phyloP scores from a whole-genome alignment of 2,329 filamentous ascomycete species.

The Zymoseptoria ardabiliae region DNA sequence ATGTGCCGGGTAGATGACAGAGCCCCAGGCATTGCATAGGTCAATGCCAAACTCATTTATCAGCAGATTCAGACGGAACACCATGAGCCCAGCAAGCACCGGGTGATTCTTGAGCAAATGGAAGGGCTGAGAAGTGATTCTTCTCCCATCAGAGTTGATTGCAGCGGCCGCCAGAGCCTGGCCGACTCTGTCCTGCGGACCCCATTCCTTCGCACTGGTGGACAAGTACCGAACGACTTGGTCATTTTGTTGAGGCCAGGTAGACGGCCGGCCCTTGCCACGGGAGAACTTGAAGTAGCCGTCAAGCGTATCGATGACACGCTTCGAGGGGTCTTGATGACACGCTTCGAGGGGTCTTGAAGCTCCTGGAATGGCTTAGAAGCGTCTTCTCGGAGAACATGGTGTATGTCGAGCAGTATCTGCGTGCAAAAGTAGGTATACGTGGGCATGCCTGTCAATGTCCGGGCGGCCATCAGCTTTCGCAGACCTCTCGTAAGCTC shows the following conservation, averaged over 20 bases:
- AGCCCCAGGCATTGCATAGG: conserved; percentile 4
- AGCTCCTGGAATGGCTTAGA: neutral
- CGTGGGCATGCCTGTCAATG: neutral
- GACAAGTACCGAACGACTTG: neutral
- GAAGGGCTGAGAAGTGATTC: neutral
- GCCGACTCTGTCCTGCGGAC: neutral
- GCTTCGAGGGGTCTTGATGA: neutral
- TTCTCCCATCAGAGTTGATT: neutral
- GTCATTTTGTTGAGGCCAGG: conserved; percentile 1
- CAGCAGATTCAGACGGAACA: neutral
- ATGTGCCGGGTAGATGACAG: conserved; percentile 2
- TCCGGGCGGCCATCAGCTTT: neutral
- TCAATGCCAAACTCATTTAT: conserved; percentile 1
- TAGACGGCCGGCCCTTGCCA: neutral
- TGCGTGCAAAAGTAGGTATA: conserved; percentile 3
- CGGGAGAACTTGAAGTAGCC: conserved; percentile 3
- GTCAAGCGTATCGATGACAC: neutral
- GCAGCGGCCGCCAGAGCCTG: neutral
- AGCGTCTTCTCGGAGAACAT: conserved; percentile 1
- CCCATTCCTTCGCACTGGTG: conserved; percentile 1
- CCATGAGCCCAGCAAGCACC: conserved; percentile 1
- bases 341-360: neutral
- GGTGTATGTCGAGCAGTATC: neutral
- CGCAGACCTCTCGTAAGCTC: conserved; percentile 1
- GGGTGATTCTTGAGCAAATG: conserved; percentile 1